These are phyloP conservation scores for Chaetothyriales sp. DNA, from an alignment of 2,329 filamentous ascomycete genomes.

Conservation along the genomic window DNA sequence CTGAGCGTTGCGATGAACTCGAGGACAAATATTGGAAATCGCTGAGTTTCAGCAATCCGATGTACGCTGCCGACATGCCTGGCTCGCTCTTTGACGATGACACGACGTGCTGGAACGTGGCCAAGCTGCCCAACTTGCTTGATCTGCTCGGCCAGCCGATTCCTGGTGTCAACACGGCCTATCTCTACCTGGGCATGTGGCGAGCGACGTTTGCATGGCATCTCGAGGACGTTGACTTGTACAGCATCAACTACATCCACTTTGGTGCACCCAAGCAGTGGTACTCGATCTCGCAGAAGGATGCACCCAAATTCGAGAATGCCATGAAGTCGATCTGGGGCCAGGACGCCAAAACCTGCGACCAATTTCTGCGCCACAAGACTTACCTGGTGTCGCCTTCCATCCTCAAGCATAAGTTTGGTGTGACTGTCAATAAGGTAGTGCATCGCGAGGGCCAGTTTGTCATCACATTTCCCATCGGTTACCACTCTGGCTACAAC, in stretches of 20 bases:
- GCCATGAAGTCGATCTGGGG: conserved; percentile 80
- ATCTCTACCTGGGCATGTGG: conserved; percentile 98
- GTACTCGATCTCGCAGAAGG: conserved; percentile 97
- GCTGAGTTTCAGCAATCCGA: conserved; percentile 79
- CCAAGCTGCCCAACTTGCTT: conserved; percentile 81
- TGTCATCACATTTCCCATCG: conserved; percentile 95
- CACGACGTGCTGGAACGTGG: conserved; percentile 79
- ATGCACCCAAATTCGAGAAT: conserved; percentile 79
- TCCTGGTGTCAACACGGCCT: conserved; percentile 93
- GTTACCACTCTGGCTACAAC: conserved; percentile 96
- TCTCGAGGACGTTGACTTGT: conserved; percentile 92
- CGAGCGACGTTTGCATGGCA: conserved; percentile 99
- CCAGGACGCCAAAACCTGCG: conserved; percentile 83
- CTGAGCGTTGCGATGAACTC: conserved; percentile 83
- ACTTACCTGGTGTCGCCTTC: conserved; percentile 91
- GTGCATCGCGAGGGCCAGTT: conserved; percentile 96
- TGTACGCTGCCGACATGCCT: conserved; percentile 94
- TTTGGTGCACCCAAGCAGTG: conserved; percentile 98
- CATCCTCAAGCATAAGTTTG: conserved; percentile 70
- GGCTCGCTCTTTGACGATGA: conserved; percentile 84
- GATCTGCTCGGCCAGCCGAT: conserved; percentile 92
- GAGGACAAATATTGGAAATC: conserved; percentile 97
- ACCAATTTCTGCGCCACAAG: conserved; percentile 93
- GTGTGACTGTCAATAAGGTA: conserved; percentile 89
- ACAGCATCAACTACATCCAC: conserved; percentile 99